Conservation (phyloP, 192 early-diverging fungal genomes). For the Entomortierella beljakovae region DNA sequence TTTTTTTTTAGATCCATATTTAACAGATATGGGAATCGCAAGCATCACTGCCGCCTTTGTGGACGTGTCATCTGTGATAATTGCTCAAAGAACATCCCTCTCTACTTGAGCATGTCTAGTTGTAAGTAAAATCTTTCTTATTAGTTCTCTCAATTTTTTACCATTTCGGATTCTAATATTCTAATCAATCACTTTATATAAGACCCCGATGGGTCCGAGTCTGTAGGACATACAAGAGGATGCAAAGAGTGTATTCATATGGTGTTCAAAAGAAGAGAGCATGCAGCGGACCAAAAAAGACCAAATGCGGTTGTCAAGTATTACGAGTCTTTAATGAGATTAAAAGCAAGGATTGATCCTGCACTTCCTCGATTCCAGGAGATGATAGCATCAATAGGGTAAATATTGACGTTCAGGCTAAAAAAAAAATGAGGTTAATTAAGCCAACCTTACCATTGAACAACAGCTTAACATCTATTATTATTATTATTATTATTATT, state of each 20-base stretch:
- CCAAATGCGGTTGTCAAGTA: conserved; percentile 44
- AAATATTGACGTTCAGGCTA: not conserved
- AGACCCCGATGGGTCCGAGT: conserved; percentile 56
- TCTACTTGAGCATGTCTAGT: conserved; percentile 56
- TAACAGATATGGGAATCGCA: conserved; percentile 67
- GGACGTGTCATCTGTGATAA: conserved; percentile 73
- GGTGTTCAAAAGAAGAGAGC: conserved; percentile 61
- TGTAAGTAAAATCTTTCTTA: conserved; percentile 28
- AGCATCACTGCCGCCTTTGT: conserved; percentile 81
- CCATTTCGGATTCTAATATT: not conserved
- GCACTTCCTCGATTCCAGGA: conserved; percentile 69
- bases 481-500: not conserved
- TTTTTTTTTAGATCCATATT: conserved; percentile 50
- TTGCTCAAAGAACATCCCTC: conserved; percentile 63
- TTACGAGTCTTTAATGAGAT: conserved; percentile 39
- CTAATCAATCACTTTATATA: not conserved
- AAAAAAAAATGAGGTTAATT: not conserved
- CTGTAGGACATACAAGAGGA: conserved; percentile 65
- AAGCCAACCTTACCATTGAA: not conserved
- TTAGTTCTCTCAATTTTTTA: not conserved
- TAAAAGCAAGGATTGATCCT: conserved; percentile 61
- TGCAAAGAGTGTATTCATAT: conserved; percentile 70
- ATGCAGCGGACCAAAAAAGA: conserved; percentile 35
- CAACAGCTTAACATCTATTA: not conserved
- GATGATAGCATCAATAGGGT: conserved; percentile 66